A percentile compares a stretch with the other conserved stretches of the same genome.
phyloP scores from a whole-genome alignment of 106 monocot genomes.

The Platanthera zijinensis region DNA sequence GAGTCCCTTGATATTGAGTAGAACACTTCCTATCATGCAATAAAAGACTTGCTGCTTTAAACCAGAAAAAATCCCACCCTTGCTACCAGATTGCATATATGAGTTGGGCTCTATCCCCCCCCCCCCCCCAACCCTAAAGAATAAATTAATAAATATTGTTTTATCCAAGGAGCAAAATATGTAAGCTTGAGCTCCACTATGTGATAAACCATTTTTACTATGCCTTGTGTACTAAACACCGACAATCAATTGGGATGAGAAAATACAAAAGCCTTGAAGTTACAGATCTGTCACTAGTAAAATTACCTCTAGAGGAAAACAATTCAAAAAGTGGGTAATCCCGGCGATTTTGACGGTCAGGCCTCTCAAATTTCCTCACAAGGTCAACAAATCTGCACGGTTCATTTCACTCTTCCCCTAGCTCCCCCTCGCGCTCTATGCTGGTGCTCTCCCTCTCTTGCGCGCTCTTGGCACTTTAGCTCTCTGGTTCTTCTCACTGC shows the following conservation, averaged over 20 bases:
- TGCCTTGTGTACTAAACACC: background rate
- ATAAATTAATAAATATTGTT: background rate
- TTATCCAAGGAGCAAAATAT: background rate
- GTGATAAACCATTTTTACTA: background rate
- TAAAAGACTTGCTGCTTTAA: background rate
- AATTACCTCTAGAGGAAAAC: constrained; percentile 65
- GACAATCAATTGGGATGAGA: background rate
- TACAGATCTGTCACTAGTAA: background rate
- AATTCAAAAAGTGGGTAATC: constrained; percentile 97
- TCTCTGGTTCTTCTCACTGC: too few species aligned
- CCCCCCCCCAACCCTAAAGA: background rate
- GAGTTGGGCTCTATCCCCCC: background rate
- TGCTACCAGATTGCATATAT: background rate
- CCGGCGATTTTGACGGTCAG: constrained; percentile 86
- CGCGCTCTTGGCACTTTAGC: too few species aligned
- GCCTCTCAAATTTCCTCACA: constrained; percentile 78
- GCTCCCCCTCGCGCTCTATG: too few species aligned
- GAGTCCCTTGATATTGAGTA: background rate
- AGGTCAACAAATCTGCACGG: too few species aligned
- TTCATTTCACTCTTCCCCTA: too few species aligned
- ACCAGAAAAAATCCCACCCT: too few species aligned
- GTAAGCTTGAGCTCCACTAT: background rate
- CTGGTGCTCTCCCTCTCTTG: too few species aligned
- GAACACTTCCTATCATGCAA: background rate
- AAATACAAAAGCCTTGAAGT: background rate